phyloP scores from a whole-genome alignment of 2,329 filamentous ascomycete genomes.

The Parascedosporium putredinis region DNA sequence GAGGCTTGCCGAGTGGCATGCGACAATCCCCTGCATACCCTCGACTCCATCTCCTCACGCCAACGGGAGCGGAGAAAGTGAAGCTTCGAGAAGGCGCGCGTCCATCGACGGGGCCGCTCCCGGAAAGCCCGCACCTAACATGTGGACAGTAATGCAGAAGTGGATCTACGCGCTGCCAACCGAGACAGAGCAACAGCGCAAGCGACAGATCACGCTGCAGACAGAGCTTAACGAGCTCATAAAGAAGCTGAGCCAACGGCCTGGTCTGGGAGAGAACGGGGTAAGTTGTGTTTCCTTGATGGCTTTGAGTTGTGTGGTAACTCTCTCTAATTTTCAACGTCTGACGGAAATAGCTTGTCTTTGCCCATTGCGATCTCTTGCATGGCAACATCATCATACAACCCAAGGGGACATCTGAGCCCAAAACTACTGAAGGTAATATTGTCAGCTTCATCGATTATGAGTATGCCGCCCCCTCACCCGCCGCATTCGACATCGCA shows the following conservation, averaged over 20 bases:
- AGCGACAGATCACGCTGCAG: slow-evolving; percentile 59
- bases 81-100: slow-evolving; percentile 22
- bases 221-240: slow-evolving; percentile 63
- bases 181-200: slow-evolving; percentile 56
- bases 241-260: slow-evolving; percentile 60
- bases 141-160: slow-evolving; percentile 93
- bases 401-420: slow-evolving; percentile 18
- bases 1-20: slow-evolving; percentile 88
- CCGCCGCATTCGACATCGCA: slow-evolving; percentile 89
- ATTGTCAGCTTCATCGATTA: slow-evolving; percentile 88
- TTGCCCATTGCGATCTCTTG: slow-evolving; percentile 92
- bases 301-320: neutral
- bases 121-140: slow-evolving; percentile 66
- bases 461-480: slow-evolving; percentile 91
- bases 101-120: slow-evolving; percentile 42
- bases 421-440: slow-evolving; percentile 17
- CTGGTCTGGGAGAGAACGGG: slow-evolving; percentile 64
- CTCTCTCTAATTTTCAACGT: slow-evolving; percentile 9
- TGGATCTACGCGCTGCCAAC: slow-evolving; percentile 83
- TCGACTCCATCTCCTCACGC: slow-evolving; percentile 17
- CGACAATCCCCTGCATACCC: slow-evolving; percentile 50
- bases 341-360: slow-evolving; percentile 56
- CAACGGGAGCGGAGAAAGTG: slow-evolving; percentile 17
- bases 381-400: slow-evolving; percentile 91
- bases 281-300: too few species aligned